Evolutionary conservation across 129 eudicot genomes (phyloP), one percentile per base, ranked within the genome.

Genomic region (Tagetes erecta): DNA sequence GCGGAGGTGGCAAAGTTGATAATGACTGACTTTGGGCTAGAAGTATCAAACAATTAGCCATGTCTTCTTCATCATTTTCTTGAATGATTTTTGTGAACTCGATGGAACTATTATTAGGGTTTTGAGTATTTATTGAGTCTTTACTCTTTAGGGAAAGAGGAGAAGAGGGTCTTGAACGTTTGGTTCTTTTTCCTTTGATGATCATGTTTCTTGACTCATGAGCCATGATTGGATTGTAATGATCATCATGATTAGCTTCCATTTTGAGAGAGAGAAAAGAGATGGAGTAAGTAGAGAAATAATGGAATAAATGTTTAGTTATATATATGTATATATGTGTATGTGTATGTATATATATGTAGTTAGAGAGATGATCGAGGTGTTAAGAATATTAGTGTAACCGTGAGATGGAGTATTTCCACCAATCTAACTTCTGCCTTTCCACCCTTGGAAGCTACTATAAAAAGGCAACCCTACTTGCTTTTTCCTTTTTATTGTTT

Each of bases 41-140:
- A 51, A 92, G 91, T 60, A 92, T 92, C 80, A 92, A 78, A 59
- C 97, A 92, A n/a, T 89, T 80, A 27, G 97, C 97, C 94, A 89
- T 85, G 64, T 62, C 67, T 62, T 92, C 97, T 78, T 88, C 97
- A 39, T 88, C 87, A 52, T 88, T 89, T 8, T 85, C 91, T 70
- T 68, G 83, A 44, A 72, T 34, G 35, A 65, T 69, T 36, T 67
- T 60, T 0, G 77, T 78, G 78, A 80, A 80, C 40, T 81, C 87
- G 33, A 80, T 80, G 0, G 94, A 84, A 34, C 50, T 62, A 20
- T 51, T 64, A n/a, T 27, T 72, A 38, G 80, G 82, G 75, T 68
- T 72, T 10, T 75, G 73, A 0, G 52, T 52, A 11, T 58, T 20
- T 20, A 20, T 20, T 20, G 27, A 20, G 27, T 20, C 27, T 20